A percentile compares a stretch with the other conserved stretches of the same genome.
Conservation (phyloP, 116 monocot genomes). For the Iris pallida region DNA sequence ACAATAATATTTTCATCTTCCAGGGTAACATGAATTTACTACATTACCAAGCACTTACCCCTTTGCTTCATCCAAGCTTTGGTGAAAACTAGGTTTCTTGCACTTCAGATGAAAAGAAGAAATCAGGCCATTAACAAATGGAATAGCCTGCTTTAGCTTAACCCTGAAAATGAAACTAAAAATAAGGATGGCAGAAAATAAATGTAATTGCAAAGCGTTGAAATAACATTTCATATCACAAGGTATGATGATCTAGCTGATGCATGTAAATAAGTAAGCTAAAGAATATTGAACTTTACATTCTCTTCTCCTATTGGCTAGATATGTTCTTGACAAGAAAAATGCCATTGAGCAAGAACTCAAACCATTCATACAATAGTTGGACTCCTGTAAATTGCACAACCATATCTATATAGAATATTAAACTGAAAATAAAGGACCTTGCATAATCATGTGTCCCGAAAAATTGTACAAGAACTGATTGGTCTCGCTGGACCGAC, state of each 20-base stretch:
- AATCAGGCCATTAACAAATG: constrained; percentile 81
- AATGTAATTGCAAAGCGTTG: background rate
- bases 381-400: too few relatives aligned
- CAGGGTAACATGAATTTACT: background rate
- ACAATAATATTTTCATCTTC: too few relatives aligned
- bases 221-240: background rate
- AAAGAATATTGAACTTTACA: too few relatives aligned
- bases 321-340: too few relatives aligned
- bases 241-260: background rate
- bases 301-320: too few relatives aligned
- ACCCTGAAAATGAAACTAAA: constrained; percentile 49
- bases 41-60: constrained; percentile 34
- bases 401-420: too few relatives aligned
- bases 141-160: constrained; percentile 60
- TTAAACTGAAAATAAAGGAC: constrained; percentile 14
- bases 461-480: constrained; percentile 91
- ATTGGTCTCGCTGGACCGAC: constrained; percentile 41
- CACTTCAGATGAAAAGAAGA: constrained; percentile 88
- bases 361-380: background rate
- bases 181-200: background rate
- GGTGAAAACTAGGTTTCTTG: constrained; percentile 67
- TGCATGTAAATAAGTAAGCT: background rate
- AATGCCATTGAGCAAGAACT: background rate
- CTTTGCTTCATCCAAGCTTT: constrained; percentile 90
- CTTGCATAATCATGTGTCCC: constrained; percentile 99